A percentile compares a stretch with the other conserved stretches of the same genome.
phyloP scores from a whole-genome alignment of 1,284 basidiomycete genomes.

The Malassezia nana region DNA sequence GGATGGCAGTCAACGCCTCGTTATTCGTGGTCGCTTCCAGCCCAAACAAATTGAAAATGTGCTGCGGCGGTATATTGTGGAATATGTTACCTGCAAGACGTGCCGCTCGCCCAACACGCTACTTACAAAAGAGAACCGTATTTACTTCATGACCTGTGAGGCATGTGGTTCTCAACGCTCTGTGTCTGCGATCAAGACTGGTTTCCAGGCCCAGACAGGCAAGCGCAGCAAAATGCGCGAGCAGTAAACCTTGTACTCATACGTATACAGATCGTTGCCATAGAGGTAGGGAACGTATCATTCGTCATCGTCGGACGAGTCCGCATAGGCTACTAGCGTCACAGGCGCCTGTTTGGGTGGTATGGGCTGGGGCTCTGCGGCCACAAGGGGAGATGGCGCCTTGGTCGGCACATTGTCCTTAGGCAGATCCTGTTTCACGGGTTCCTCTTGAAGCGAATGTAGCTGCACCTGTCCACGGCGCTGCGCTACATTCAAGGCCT shows the following conservation, averaged over 20 bases:
- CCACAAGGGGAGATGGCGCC: not conserved
- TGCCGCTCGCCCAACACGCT: slow-evolving; percentile 97
- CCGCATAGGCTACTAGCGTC: not conserved
- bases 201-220: slow-evolving; percentile 94
- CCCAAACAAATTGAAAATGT: slow-evolving; percentile 99
- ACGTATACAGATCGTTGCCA: slow-evolving; percentile 1
- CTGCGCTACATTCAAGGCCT: not conserved
- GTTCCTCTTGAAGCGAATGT: not conserved
- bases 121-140: slow-evolving; percentile 92
- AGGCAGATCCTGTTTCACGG: not conserved
- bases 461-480: slow-evolving; percentile 3
- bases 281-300: slow-evolving; percentile 1
- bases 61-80: slow-evolving; percentile 88
- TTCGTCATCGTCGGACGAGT: not conserved
- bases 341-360: not conserved
- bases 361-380: not conserved
- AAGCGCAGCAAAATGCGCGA: slow-evolving; percentile 46
- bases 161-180: slow-evolving; percentile 83
- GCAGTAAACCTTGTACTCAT: slow-evolving; percentile 7
- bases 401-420: not conserved
- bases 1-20: slow-evolving; percentile 80
- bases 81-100: slow-evolving; percentile 99
- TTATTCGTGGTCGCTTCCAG: slow-evolving; percentile 96
- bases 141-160: slow-evolving; percentile 98
- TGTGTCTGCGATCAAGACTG: slow-evolving; percentile 93